Evolutionary conservation across 1,284 basidiomycete genomes (phyloP).

Genomic region (Cryptococcus deneoformans): DNA sequence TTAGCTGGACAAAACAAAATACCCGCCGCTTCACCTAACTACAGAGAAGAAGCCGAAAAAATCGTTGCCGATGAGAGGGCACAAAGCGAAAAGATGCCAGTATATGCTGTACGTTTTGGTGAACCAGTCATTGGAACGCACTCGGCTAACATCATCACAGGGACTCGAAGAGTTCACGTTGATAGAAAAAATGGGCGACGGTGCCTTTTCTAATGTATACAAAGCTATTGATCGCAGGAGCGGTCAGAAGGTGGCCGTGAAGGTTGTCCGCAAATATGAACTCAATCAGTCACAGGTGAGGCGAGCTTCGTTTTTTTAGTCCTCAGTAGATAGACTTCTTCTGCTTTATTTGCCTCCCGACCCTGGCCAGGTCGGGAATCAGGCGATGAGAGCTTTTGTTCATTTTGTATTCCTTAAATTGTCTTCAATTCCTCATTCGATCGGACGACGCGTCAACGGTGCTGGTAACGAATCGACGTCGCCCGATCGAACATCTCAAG

Average conservation of each 20-base stretch:
- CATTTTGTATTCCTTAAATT: slow-evolving; percentile 15
- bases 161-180: slow-evolving; percentile 81
- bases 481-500: not conserved
- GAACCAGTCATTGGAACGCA: not conserved
- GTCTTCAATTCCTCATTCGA: not conserved
- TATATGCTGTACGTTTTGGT: slow-evolving; percentile 56
- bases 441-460: not conserved
- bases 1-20: not conserved
- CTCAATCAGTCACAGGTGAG: slow-evolving; percentile 93
- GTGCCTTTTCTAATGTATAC: slow-evolving; percentile 98
- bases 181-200: slow-evolving; percentile 93
- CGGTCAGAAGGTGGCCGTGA: slow-evolving; percentile 87
- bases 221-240: slow-evolving; percentile 78
- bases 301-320: slow-evolving; percentile 22
- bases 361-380: slow-evolving; percentile 42
- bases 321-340: slow-evolving; percentile 21
- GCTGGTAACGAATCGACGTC: not conserved
- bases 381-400: slow-evolving; percentile 28
- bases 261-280: slow-evolving; percentile 96
- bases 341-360: slow-evolving; percentile 28
- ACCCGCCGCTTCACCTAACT: slow-evolving; percentile 45
- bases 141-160: slow-evolving; percentile 20
- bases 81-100: slow-evolving; percentile 72
- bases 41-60: slow-evolving; percentile 63
- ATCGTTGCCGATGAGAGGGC: slow-evolving; percentile 76